Base-by-base conservation (phyloP, 2,329 filamentous ascomycete species). In the Fusarium sp. region DNA sequence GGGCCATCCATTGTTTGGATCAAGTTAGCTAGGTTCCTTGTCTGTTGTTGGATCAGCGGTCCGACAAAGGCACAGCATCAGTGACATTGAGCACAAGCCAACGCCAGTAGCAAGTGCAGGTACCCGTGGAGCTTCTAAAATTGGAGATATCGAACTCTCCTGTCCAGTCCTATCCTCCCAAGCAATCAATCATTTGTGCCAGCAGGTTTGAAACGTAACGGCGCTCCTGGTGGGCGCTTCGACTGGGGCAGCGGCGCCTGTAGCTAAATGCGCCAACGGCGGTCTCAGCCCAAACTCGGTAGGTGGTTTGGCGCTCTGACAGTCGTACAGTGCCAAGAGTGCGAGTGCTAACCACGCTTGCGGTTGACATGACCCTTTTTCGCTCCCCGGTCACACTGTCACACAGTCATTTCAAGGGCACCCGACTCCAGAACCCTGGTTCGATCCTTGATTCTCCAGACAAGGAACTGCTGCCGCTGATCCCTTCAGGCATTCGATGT, bases 161-260 rank as follows among this genome's bases (percentile, higher is more conserved):
- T 8, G 15, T 38, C 43, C 43, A 25, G 43, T 47, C 43, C 43
- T 47, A 15, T 47, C 43, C 22, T 47, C 43, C 43, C 22, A 14
- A 22, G 15, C 43, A 47, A 47, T 58, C 38, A 56, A 35, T 47
- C 27, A 37, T 15, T 50, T 73, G 65, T 52, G 43, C 43, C 50
- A 72, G 67, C 32, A 37, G 20, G 14, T 62, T 62, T 75, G 72
- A 74, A 74, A 74, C 72, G 52, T 63, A 68, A 68, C 63, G 72
- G 72, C 25, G 64, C 47, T 62, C 62, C 33, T 43, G 45, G 63
- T 71, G 58, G 71, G 64, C 68, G 69, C 65, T 56, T 75, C 32
- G 60, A 27, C 37, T 60, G 47, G 64, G 59, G 57, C 37, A 68
- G 37, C 58, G 64, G 71, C 70, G 64, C 56, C 69, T 72, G 62